phyloP scores from a whole-genome alignment of 2,329 filamentous ascomycete species.

The Alternaria tenuissima region DNA sequence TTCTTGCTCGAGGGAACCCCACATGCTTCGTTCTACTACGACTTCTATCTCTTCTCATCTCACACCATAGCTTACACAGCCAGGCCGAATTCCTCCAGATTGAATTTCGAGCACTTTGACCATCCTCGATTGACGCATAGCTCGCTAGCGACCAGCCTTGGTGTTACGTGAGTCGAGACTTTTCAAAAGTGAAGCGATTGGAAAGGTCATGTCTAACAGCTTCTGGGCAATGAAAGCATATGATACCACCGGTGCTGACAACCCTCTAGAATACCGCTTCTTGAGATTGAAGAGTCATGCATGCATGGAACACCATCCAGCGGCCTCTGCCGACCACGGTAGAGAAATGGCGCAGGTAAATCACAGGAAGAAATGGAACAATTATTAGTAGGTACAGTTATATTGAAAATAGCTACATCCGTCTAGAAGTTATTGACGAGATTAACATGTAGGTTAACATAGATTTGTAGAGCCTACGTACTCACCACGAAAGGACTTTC shows the following conservation, averaged over 20 bases:
- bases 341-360: conserved; percentile 93
- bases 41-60: neutral
- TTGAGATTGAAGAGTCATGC: conserved; percentile 89
- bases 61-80: neutral
- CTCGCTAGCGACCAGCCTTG: neutral
- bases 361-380: too few species aligned
- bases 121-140: neutral
- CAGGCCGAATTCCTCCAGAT: neutral
- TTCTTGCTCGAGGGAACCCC: neutral
- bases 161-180: neutral
- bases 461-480: too few species aligned
- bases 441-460: too few species aligned
- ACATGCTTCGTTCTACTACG: neutral
- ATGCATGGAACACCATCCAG: conserved; percentile 90
- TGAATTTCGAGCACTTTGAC: neutral
- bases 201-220: neutral
- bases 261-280: conserved; percentile 60
- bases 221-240: neutral
- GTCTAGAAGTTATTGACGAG: too few species aligned
- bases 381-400: too few species aligned
- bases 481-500: too few species aligned
- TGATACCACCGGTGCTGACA: neutral
- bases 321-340: conserved; percentile 89
- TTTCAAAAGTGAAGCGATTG: neutral
- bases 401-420: too few species aligned